Conservation (phyloP, 2,329 filamentous ascomycete genomes). For the Hysterium pulicare region DNA sequence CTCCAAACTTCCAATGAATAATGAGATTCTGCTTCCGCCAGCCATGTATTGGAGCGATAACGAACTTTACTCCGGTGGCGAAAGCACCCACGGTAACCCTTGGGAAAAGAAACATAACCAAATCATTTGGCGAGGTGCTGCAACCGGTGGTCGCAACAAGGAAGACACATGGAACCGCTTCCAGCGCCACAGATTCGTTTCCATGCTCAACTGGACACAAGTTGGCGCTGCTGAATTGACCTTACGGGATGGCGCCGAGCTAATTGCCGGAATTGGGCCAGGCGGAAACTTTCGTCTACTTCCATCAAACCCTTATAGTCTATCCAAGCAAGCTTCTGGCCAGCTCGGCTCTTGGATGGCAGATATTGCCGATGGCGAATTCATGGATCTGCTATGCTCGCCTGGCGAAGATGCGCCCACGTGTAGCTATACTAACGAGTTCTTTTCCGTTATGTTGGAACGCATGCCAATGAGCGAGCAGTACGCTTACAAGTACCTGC, state of each 20-base stretch:
- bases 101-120: conserved; percentile 42
- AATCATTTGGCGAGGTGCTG: conserved; percentile 46
- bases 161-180: conserved; percentile 65
- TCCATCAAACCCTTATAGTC: conserved; percentile 9
- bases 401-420: conserved; percentile 15
- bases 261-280: conserved; percentile 10
- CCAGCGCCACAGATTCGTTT: conserved; percentile 69
- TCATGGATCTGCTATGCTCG: conserved; percentile 41
- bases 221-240: conserved; percentile 51
- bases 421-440: conserved; percentile 38
- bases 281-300: conserved; percentile 39
- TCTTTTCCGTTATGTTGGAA: conserved; percentile 41
- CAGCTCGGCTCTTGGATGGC: conserved; percentile 32
- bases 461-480: conserved; percentile 35
- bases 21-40: conserved; percentile 48
- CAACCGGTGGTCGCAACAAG: conserved; percentile 44
- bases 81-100: conserved; percentile 30
- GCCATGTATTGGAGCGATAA: conserved; percentile 46
- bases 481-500: conserved; percentile 60
- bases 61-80: conserved; percentile 39
- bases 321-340: background rate
- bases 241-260: conserved; percentile 39
- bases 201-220: conserved; percentile 65
- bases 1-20: conserved; percentile 48
- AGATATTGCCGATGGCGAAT: conserved; percentile 30